These are phyloP conservation scores for Wickerhamomyces ciferrii DNA, from an alignment of 805 yeast species.

Conservation along the genomic window DNA sequence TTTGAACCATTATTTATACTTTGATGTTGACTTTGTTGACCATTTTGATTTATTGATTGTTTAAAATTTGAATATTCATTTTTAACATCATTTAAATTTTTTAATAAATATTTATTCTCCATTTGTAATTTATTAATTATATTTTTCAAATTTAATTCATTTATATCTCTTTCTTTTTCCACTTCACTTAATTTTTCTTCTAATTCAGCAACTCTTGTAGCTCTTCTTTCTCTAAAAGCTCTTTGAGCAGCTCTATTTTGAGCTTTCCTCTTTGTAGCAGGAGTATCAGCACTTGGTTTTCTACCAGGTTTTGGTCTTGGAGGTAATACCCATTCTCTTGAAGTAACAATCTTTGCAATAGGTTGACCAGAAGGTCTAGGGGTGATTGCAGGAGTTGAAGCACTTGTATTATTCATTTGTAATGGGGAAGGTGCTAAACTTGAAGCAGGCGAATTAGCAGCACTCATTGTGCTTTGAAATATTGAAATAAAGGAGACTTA, in stretches of 20 bases:
- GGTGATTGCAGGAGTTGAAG: slow-evolving; percentile 3
- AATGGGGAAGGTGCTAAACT: slow-evolving; percentile 9
- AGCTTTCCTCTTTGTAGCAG: slow-evolving; percentile 81
- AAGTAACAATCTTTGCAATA: slow-evolving; percentile 49
- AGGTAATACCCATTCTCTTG: slow-evolving; percentile 75
- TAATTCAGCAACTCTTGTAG: slow-evolving; percentile 73
- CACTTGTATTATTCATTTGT: background rate
- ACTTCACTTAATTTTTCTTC: slow-evolving; percentile 64
- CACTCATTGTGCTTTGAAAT: background rate
- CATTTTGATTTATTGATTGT: slow-evolving; percentile 4
- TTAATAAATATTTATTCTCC: slow-evolving; percentile 30
- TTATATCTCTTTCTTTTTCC: slow-evolving; percentile 59
- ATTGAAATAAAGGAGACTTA: too few relatives aligned
- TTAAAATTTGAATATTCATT: slow-evolving; percentile 18
- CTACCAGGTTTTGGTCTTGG: slow-evolving; percentile 75
- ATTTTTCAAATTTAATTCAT: slow-evolving; percentile 32
- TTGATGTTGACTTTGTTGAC: slow-evolving; percentile 5
- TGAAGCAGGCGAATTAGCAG: background rate
- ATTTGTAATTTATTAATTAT: slow-evolving; percentile 16
- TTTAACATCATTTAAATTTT: slow-evolving; percentile 24
- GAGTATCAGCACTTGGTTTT: slow-evolving; percentile 63
- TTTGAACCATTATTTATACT: background rate
- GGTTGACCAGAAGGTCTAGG: slow-evolving; percentile 7
- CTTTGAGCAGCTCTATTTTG: slow-evolving; percentile 94
- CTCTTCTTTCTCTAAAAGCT: slow-evolving; percentile 84